A percentile compares a stretch with the other conserved stretches of the same genome.
phyloP scores from a whole-genome alignment of 169 alveolate species.

The Plasmodium sp. region DNA sequence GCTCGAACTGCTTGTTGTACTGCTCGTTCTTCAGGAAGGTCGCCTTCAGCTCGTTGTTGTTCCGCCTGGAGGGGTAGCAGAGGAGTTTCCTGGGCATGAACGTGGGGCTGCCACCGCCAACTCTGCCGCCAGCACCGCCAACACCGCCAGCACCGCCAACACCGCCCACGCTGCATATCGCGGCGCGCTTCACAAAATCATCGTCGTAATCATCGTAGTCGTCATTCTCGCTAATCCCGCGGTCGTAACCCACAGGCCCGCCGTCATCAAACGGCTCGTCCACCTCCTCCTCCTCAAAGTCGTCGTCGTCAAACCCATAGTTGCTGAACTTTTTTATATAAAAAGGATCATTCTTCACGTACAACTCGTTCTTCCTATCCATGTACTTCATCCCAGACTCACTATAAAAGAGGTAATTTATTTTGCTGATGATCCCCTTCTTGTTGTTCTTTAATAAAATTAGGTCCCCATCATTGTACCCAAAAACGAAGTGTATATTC shows the following conservation, averaged over 20 bases:
- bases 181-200: neutral
- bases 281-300: neutral
- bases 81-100: constrained; percentile 13
- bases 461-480: constrained; percentile 36
- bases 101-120: neutral
- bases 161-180: neutral
- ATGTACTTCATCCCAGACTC: constrained; percentile 39
- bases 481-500: constrained; percentile 25
- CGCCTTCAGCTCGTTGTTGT: neutral
- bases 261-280: neutral
- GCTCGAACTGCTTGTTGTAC: constrained; percentile 3
- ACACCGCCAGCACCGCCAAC: neutral
- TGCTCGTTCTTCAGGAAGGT: constrained; percentile 21
- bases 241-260: neutral
- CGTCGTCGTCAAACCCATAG: neutral
- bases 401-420: constrained; percentile 22
- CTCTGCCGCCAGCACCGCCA: too few species aligned
- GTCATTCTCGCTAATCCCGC: neutral
- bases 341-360: constrained; percentile 21
- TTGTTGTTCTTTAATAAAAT: constrained; percentile 17
- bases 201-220: neutral
- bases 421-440: constrained; percentile 37
- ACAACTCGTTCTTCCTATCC: neutral
- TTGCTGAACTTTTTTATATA: neutral
- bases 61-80: constrained; percentile 22